Conservation (phyloP, 2,329 filamentous ascomycete genomes). For the Alternaria sp. region DNA sequence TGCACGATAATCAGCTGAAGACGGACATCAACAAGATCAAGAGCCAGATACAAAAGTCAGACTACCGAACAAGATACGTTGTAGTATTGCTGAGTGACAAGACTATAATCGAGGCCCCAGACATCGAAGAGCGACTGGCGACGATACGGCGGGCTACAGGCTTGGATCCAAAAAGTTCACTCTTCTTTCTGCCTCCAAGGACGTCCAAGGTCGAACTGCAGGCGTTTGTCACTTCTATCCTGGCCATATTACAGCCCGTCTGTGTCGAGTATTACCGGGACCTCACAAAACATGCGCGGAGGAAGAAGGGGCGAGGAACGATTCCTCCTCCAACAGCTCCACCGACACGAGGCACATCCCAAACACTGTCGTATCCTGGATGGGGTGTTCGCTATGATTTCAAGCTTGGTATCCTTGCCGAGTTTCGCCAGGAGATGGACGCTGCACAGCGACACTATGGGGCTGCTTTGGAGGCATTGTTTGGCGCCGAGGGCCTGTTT, state of each 20-base stretch:
- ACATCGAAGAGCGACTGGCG: constrained; percentile 77
- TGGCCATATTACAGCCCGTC: constrained; percentile 74
- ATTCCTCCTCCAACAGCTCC: constrained; percentile 83
- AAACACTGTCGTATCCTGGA: constrained; percentile 80
- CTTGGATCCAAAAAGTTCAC: constrained; percentile 77
- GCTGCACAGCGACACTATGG: constrained; percentile 84
- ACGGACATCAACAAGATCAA: constrained; percentile 82
- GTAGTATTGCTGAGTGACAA: constrained; percentile 80
- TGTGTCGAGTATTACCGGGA: constrained; percentile 93
- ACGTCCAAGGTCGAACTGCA: constrained; percentile 74
- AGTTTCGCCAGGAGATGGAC: constrained; percentile 93
- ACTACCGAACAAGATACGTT: constrained; percentile 78
- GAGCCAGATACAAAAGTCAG: constrained; percentile 69
- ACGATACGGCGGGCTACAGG: constrained; percentile 80
- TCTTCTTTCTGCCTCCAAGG: constrained; percentile 83
- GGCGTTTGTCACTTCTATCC: constrained; percentile 74
- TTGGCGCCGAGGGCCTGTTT: constrained; percentile 79
- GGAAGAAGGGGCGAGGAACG: constrained; percentile 81
- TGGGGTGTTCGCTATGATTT: constrained; percentile 97
- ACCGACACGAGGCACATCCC: constrained; percentile 82
- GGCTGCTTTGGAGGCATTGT: constrained; percentile 81
- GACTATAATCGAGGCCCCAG: constrained; percentile 62
- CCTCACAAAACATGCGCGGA: constrained; percentile 86
- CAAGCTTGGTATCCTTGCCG: constrained; percentile 87
- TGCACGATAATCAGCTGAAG: constrained; percentile 88